phyloP scores from a whole-genome alignment of 2,329 filamentous ascomycete species.

The Phialemonium atrogriseum region DNA sequence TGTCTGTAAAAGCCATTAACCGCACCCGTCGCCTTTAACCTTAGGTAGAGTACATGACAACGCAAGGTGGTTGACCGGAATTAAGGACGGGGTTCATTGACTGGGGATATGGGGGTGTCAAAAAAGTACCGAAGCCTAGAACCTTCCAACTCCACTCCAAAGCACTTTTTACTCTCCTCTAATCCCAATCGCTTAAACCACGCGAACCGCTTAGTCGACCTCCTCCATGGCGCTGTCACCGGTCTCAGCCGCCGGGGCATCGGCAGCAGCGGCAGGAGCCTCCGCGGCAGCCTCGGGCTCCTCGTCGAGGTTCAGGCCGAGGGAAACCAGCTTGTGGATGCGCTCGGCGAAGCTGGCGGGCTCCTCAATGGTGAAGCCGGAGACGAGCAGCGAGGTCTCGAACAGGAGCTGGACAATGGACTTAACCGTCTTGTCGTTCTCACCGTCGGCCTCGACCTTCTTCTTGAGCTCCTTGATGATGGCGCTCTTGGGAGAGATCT shows the following conservation, averaged over 20 bases:
- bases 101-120: too few species aligned
- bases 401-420: slow-evolving; percentile 97
- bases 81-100: too few species aligned
- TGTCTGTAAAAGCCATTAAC: too few species aligned
- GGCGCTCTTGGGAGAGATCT: slow-evolving; percentile 97
- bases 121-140: too few species aligned
- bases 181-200: slow-evolving; percentile 20
- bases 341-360: slow-evolving; percentile 96
- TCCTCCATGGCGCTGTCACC: slow-evolving; percentile 99
- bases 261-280: slow-evolving; percentile 47
- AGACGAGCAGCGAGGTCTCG: slow-evolving; percentile 97
- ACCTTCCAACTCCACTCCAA: slow-evolving; percentile 31
- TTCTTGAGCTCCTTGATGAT: slow-evolving; percentile 99
- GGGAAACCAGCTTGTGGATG: slow-evolving; percentile 98
- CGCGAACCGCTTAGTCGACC: slow-evolving; percentile 68
- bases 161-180: slow-evolving; percentile 27
- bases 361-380: slow-evolving; percentile 99
- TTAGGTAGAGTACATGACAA: too few species aligned
- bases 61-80: too few species aligned
- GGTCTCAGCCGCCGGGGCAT: slow-evolving; percentile 49
- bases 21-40: too few species aligned
- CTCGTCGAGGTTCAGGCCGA: slow-evolving; percentile 96
- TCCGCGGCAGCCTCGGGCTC: slow-evolving; percentile 67
- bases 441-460: slow-evolving; percentile 95
- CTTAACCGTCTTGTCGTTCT: slow-evolving; percentile 99